These are phyloP conservation scores for Euphorbia lathyris DNA, from an alignment of 345 rosid species.

Conservation along the genomic window DNA sequence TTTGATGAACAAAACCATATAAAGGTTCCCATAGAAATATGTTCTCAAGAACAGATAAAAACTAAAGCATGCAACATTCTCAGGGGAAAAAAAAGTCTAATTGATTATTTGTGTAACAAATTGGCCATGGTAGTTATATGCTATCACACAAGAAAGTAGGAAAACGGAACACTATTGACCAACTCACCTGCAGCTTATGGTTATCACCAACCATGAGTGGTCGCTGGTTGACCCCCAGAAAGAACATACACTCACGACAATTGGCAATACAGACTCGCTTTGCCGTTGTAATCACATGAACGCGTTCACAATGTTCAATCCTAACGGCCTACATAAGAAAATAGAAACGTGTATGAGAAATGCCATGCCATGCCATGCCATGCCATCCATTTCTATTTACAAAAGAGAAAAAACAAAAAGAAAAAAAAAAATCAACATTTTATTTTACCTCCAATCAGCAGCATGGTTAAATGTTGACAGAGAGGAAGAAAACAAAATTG, in stretches of 20 bases:
- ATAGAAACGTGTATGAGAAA: constrained; percentile 2
- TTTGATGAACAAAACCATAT: neutral
- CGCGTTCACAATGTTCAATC: constrained; percentile 98
- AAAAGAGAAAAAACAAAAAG: neutral
- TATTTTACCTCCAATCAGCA: neutral
- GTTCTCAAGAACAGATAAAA: neutral
- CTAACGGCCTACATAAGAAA: constrained; percentile 62
- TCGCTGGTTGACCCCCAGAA: constrained; percentile 95
- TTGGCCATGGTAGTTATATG: neutral
- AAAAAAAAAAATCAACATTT: neutral
- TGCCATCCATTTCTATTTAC: neutral
- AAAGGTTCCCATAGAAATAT: neutral
- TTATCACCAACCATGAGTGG: constrained; percentile 99
- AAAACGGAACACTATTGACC: neutral
- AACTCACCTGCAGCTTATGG: constrained; percentile 88
- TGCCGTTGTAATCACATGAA: constrained; percentile 86
- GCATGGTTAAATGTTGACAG: neutral
- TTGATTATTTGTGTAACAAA: neutral
- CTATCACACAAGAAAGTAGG: neutral
- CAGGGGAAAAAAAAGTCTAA: neutral
- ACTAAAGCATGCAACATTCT: neutral
- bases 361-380: neutral
- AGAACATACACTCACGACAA: constrained; percentile 95
- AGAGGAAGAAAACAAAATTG: neutral
- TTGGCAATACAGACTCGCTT: constrained; percentile 91